Evolutionary conservation across 768 basidiomycete genomes (phyloP).

Genomic region (Termitomyces titanicus): DNA sequence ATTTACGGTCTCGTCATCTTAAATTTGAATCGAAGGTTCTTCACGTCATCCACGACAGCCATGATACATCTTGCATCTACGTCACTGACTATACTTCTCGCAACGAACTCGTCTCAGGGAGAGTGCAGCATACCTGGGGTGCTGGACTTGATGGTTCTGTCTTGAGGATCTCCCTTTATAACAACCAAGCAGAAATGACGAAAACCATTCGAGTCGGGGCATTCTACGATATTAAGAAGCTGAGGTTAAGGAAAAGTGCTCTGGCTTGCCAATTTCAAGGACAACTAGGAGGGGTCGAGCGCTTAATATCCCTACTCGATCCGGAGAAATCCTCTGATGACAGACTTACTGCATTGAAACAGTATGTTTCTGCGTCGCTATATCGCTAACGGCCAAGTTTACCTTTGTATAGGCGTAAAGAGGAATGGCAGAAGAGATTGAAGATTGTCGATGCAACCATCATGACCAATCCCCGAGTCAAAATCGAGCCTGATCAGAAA

Average conservation of each 20-base stretch:
- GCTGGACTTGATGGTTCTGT: slow-evolving; percentile 46
- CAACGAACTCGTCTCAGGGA: slow-evolving; percentile 31
- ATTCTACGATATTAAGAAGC: slow-evolving; percentile 45
- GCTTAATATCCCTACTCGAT: slow-evolving; percentile 42
- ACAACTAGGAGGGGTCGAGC: slow-evolving; percentile 43
- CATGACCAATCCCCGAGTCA: not conserved
- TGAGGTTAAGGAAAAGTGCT: slow-evolving; percentile 41
- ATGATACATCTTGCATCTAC: slow-evolving; percentile 38
- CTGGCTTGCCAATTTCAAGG: slow-evolving; percentile 32
- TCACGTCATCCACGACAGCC: slow-evolving; percentile 29
- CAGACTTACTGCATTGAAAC: slow-evolving; percentile 36
- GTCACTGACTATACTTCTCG: slow-evolving; percentile 67
- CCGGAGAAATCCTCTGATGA: slow-evolving; percentile 27
- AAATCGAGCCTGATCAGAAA: not conserved
- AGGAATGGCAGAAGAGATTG: slow-evolving; percentile 22
- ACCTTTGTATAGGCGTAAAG: slow-evolving; percentile 22
- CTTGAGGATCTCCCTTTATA: slow-evolving; percentile 48
- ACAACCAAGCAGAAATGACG: slow-evolving; percentile 40
- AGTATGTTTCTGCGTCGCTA: slow-evolving; percentile 25
- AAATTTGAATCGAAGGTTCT: slow-evolving; percentile 38
- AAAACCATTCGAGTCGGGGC: slow-evolving; percentile 35
- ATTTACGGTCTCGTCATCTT: not conserved
- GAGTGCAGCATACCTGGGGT: slow-evolving; percentile 33
- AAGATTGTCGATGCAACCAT: not conserved
- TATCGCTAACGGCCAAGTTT: not conserved